phyloP scores from a whole-genome alignment of 495 filamentous ascomycete genomes.

The Schizothecium vesticola region DNA sequence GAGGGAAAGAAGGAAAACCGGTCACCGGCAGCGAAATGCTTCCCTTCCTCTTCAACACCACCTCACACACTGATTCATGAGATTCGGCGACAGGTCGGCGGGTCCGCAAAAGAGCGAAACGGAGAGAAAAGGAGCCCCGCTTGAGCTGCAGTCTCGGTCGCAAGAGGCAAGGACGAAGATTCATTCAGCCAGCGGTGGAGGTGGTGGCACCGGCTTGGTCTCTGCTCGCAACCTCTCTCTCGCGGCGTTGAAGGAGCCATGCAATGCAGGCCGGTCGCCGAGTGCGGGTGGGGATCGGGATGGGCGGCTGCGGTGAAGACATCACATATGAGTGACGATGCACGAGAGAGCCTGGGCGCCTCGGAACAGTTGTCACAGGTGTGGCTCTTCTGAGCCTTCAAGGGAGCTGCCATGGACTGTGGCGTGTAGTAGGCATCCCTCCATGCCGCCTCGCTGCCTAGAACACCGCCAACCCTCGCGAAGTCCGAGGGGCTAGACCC shows the following conservation, averaged over 20 bases:
- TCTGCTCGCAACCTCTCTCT: too few relatives aligned
- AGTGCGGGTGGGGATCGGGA: background rate
- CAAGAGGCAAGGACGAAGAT: background rate
- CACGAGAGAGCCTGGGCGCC: background rate
- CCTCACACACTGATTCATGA: background rate
- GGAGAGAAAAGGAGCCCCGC: background rate
- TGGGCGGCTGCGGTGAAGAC: background rate
- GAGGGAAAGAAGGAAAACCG: background rate
- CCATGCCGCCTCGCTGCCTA: background rate
- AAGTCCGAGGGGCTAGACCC: too few relatives aligned
- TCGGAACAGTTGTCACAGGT: background rate
- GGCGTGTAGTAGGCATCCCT: too few relatives aligned
- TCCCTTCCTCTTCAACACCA: background rate
- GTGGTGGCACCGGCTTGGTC: background rate
- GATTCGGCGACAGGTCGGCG: background rate
- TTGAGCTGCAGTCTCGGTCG: background rate
- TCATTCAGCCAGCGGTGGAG: background rate
- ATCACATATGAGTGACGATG: background rate
- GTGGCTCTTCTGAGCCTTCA: background rate
- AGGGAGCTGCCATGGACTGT: background rate
- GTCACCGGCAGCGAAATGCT: background rate
- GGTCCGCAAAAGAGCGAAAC: background rate
- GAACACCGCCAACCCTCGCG: background rate
- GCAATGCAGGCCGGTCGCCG: background rate
- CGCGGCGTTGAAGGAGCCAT: background rate